These are phyloP conservation scores for Salix dunnii DNA, from an alignment of 345 rosid species.

Conservation along the genomic window DNA sequence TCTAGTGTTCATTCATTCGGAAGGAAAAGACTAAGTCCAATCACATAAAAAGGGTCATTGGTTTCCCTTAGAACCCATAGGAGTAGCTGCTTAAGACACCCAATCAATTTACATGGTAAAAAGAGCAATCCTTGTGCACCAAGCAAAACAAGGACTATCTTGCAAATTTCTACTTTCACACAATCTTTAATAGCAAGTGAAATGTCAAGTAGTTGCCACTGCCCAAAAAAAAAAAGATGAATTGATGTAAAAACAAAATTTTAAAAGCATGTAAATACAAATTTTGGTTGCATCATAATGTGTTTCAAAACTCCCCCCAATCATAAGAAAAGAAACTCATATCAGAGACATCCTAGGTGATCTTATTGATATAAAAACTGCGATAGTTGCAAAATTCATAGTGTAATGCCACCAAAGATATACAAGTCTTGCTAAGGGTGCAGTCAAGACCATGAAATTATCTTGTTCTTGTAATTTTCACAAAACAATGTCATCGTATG, in stretches of 20 bases:
- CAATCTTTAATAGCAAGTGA: background rate
- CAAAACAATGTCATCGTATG: background rate
- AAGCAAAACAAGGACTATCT: background rate
- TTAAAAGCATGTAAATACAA: background rate
- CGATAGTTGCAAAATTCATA: background rate
- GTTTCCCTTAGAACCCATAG: background rate
- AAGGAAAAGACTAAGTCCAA: background rate
- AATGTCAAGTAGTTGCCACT: background rate
- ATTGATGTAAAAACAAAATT: background rate
- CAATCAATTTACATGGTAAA: background rate
- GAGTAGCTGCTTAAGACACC: background rate
- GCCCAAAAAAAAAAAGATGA: background rate
- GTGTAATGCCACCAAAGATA: background rate
- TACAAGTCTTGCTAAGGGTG: background rate
- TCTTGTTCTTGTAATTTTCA: background rate
- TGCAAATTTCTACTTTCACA: background rate
- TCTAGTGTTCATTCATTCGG: background rate
- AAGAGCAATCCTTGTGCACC: background rate
- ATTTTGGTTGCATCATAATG: background rate
- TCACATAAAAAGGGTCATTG: background rate
- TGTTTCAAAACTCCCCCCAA: background rate
- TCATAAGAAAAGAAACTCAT: background rate
- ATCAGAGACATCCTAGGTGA: background rate
- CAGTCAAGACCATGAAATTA: background rate
- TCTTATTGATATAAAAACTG: background rate